A percentile compares a stretch with the other conserved stretches of the same genome.
phyloP scores from a whole-genome alignment of 257 asterid species.

The Solanum neorickii region DNA sequence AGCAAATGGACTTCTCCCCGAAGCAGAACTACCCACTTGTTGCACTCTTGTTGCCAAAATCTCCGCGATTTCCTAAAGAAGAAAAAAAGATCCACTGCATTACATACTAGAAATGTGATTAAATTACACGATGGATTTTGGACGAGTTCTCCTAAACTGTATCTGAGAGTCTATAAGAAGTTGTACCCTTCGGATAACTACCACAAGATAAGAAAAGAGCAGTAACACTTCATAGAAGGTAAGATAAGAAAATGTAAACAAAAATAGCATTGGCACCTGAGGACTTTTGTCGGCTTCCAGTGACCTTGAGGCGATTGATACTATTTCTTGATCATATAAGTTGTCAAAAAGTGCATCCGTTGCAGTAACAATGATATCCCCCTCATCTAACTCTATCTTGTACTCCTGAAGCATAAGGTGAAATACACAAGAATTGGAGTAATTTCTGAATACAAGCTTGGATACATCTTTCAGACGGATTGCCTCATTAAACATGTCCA shows the following conservation, averaged over 20 bases:
- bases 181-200: not conserved
- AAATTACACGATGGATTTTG: not conserved
- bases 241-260: not conserved
- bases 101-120: not conserved
- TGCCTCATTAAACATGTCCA: not conserved
- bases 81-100: not conserved
- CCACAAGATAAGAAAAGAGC: not conserved
- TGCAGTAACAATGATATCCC: conserved; percentile 50
- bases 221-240: not conserved
- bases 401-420: conserved; percentile 34
- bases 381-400: conserved; percentile 54
- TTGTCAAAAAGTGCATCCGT: conserved; percentile 85
- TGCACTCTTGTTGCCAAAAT: conserved; percentile 55
- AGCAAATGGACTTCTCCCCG: conserved; percentile 57
- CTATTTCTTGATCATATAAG: conserved; percentile 60
- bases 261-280: conserved; percentile 26
- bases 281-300: conserved; percentile 34
- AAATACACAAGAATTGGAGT: not conserved
- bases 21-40: conserved; percentile 41
- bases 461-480: not conserved
- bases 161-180: not conserved
- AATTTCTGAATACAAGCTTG: not conserved
- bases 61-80: conserved; percentile 56
- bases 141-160: not conserved
- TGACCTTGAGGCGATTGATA: conserved; percentile 32